Base-by-base conservation (phyloP, 805 yeast species). In the Teunomyces funiuensis region DNA sequence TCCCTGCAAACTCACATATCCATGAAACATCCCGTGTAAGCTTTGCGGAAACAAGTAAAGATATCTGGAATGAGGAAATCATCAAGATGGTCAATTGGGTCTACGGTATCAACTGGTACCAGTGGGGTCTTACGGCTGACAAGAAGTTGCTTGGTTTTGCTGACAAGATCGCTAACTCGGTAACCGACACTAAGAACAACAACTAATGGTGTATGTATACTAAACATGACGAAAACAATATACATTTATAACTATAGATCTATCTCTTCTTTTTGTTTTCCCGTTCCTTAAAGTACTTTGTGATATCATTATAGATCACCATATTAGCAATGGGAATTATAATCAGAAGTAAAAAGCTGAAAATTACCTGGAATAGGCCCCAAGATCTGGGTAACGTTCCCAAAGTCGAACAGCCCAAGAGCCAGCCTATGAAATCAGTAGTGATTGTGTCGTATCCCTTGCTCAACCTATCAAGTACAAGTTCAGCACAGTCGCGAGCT, bases 401-500 rank as follows among this genome's bases (percentile, higher is more conserved):
- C 46, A 88, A 66, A 53, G 77, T 76, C 18, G 83, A 69, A 33
- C 82, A 69, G 51, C 82, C 80, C 29, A 93, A 65, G 1, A 87
- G 62, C 91, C 95, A 89, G 4, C 96, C 96, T 28, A 89, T 76
- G 13, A 78, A 65, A 61, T 93, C 99, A 0, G 97, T 91, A 37
- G 81, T 82, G 7, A 90, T 71, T 37, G 84, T 80, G 43, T 84
- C 83, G 40, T 81, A 74, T 1, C 97, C 97, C 13, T 63, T 58
- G 19, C 73, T 71, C 22, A 93, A 65, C 47, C 74, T 66, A 41
- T 65, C 62, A 11, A 88, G 52, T 1, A 93, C 74, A 6, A 74
- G 69, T 14, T 71, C 68, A 7, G 91, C 83, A 54, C 95, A 88
- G 33, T 69, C 69, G 13, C 76, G 82, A 6, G 85, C 83, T 1